Conservation (phyloP, 1,139 yeast genomes). For the Zygosaccharomyces pseudobailii region DNA sequence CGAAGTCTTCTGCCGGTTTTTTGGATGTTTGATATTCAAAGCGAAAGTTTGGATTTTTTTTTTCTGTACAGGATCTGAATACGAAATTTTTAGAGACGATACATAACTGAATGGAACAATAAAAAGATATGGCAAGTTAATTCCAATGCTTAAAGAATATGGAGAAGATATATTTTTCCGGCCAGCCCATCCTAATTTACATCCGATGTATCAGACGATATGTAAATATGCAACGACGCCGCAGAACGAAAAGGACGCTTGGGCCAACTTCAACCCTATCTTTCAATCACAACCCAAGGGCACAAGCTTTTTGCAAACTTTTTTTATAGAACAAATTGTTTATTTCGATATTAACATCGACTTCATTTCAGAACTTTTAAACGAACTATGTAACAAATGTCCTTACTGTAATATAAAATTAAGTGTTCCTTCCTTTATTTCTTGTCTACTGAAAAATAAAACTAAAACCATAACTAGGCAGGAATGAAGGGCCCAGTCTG, state of each 20-base stretch:
- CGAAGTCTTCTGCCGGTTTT: neutral
- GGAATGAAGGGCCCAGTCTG: neutral
- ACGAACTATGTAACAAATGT: neutral
- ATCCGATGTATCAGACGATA: no score
- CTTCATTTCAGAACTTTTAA: neutral
- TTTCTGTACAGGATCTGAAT: conserved; percentile 1
- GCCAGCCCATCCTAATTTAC: no score
- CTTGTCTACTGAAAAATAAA: conserved; percentile 1
- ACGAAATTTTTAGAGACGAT: conserved; percentile 3
- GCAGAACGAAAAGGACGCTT: no score
- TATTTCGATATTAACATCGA: no score
- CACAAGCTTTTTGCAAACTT: neutral
- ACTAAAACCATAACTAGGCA: neutral
- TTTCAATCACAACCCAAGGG: no score
- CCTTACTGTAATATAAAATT: neutral
- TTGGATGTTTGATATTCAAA: neutral
- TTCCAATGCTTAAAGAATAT: no score
- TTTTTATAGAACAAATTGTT: no score
- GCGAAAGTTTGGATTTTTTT: conserved; percentile 1
- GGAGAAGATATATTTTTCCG: no score
- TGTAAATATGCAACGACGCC: no score
- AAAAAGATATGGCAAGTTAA: neutral
- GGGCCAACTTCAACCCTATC: neutral
- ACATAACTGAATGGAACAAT: conserved; percentile 4
- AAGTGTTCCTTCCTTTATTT: neutral